phyloP scores from a whole-genome alignment of 805 yeast species.

The Ogataea methylovora region DNA sequence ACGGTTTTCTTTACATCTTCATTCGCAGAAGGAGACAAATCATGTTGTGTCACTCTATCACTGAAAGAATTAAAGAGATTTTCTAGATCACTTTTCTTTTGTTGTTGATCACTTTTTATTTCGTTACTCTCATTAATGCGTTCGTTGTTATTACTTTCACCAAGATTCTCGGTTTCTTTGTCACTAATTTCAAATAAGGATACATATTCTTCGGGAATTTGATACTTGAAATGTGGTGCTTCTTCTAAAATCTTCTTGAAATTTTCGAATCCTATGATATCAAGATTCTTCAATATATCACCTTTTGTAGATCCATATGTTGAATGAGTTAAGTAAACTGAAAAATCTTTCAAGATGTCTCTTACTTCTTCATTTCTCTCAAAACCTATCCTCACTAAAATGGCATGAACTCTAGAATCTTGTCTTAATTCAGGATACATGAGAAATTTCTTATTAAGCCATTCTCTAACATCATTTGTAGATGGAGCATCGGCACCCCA shows the following conservation, averaged over 20 bases:
- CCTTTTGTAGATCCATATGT: too few relatives aligned
- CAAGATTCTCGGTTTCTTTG: too few relatives aligned
- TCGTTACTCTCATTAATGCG: too few relatives aligned
- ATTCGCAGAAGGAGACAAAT: too few relatives aligned
- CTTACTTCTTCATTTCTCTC: not conserved
- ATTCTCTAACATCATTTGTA: not conserved
- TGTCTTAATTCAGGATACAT: not conserved
- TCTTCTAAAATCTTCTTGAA: constrained; percentile 28
- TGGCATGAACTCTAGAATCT: not conserved
- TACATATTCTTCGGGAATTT: constrained; percentile 18
- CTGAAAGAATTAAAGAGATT: too few relatives aligned
- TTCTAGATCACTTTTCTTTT: too few relatives aligned
- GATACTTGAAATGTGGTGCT: constrained; percentile 16
- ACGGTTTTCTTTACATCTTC: too few relatives aligned
- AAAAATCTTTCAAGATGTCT: too few relatives aligned
- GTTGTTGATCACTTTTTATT: too few relatives aligned
- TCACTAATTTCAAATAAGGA: constrained; percentile 12
- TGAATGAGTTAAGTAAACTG: too few relatives aligned
- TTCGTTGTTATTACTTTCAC: too few relatives aligned
- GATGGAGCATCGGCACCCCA: constrained; percentile 16
- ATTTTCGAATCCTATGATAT: constrained; percentile 37
- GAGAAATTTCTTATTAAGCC: not conserved
- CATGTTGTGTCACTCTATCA: too few relatives aligned
- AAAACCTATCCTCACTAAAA: not conserved
- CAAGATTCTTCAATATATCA: constrained; percentile 34